phyloP scores from a whole-genome alignment of 192 early-diverging fungal species.

The Pilaira anomala region DNA sequence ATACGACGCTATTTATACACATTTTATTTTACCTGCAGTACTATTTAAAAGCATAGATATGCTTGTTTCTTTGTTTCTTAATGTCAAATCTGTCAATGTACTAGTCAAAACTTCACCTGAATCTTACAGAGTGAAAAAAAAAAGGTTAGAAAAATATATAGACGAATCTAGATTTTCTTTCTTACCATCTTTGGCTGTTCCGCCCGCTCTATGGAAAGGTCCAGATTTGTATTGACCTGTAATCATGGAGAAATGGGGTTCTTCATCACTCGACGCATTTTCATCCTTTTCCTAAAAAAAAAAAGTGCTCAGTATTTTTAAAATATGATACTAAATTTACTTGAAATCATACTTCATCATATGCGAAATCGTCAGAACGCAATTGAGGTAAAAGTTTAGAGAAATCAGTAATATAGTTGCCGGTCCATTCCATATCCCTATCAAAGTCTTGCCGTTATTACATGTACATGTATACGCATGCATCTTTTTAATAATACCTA shows the following conservation, averaged over 20 bases:
- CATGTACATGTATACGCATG: not conserved
- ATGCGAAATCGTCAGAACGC: constrained; percentile 30
- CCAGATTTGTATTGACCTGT: constrained; percentile 74
- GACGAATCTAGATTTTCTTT: not conserved
- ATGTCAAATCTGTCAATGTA: constrained; percentile 28
- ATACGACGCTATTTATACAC: too few species aligned
- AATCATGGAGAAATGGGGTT: constrained; percentile 86
- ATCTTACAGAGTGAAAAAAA: constrained; percentile 3
- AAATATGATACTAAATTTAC: not conserved
- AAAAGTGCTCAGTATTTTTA: not conserved
- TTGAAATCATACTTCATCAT: constrained; percentile 36
- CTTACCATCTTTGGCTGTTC: constrained; percentile 2
- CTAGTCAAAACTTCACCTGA: constrained; percentile 14
- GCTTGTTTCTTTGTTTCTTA: constrained; percentile 19
- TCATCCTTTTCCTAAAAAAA: constrained; percentile 29
- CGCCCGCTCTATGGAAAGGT: constrained; percentile 41
- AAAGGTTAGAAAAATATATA: not conserved
- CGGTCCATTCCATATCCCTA: constrained; percentile 65
- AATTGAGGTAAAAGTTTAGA: constrained; percentile 51
- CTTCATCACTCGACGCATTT: constrained; percentile 58
- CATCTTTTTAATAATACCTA: constrained; percentile 6
- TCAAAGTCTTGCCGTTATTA: constrained; percentile 10
- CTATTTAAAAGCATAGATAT: constrained; percentile 25
- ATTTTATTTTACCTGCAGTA: constrained; percentile 18
- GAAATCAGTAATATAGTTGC: constrained; percentile 71